Base-by-base conservation (phyloP, 176 grass and related monocot species). In the Otatea glauca region DNA sequence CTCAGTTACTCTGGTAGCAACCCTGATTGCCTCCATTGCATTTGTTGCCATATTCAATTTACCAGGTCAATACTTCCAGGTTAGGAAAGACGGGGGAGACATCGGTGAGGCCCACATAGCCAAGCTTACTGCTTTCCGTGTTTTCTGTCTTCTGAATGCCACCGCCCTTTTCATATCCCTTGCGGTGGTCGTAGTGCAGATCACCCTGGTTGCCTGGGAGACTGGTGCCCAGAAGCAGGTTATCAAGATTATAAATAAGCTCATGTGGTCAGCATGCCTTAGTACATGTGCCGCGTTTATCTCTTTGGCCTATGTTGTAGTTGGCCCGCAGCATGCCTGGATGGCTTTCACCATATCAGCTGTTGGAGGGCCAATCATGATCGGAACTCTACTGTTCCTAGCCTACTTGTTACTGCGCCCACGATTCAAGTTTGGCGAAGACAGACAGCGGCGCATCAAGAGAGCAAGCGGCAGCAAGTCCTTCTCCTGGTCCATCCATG, bases 161-260 rank as follows among this genome's bases (percentile, higher is more conserved):
- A 92, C 78, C 1, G 93, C 93, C 20, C 86, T 99, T 14, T 99
- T 99, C 83, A 96, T 99, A 86, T 99, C 96, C 67, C 91, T 99
- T 23, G 96, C 96, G 41, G 96, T 99, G 51, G 96, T 99, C 38
- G 91, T 99, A 9, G 96, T 96, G 48, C 96, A 99, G 78, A 96
- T 99, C 63, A 99, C 96, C 80, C 86, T 99, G 74, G 93, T 99
- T 35, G 96, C 96, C 78, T 99, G 96, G 96, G 96, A 92, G 76
- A 92, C 96, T 4, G 93, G 89, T 84, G 96, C 96, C 17, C 96
- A 99, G 68, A 99, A 99, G 81, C 84, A 84, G 81, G 56, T 99
- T 50, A 92, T 99, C 77, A 90, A 92, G 70, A 87, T 99, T 17
- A 90, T 99, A 34, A 99, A 99, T 85, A 99, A 99, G 86, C 89